Evolutionary conservation across 2,329 filamentous ascomycete species (phyloP).

Genomic region (Fusarium xylarioides): DNA sequence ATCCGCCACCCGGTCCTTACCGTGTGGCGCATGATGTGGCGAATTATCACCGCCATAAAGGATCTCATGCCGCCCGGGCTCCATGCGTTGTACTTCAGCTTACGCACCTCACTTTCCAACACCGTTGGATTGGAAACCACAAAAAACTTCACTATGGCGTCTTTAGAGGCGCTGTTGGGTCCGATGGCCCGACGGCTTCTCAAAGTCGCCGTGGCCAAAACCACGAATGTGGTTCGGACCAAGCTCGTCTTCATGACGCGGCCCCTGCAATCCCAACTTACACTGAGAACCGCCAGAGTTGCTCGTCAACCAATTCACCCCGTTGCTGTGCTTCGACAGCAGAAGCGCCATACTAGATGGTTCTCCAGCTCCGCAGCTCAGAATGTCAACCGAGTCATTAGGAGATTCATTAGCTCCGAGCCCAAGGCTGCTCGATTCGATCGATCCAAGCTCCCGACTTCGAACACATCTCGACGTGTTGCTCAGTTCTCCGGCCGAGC

Average conservation of each 20-base stretch:
- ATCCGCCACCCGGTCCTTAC: constrained; percentile 27
- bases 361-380: constrained; percentile 56
- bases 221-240: constrained; percentile 60
- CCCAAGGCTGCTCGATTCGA: constrained; percentile 51
- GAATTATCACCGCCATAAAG: constrained; percentile 42
- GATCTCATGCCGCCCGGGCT: constrained; percentile 22
- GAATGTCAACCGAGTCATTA: constrained; percentile 56
- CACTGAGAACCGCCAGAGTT: constrained; percentile 52
- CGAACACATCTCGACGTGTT: constrained; percentile 60
- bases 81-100: constrained; percentile 19
- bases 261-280: constrained; percentile 56
- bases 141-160: constrained; percentile 58
- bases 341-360: constrained; percentile 56
- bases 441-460: constrained; percentile 59
- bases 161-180: constrained; percentile 66
- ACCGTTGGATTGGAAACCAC: constrained; percentile 29
- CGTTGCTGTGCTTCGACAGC: constrained; percentile 61
- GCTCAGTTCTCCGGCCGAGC: constrained; percentile 75
- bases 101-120: constrained; percentile 36
- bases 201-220: constrained; percentile 61
- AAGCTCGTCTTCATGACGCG: constrained; percentile 58
- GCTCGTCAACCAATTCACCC: constrained; percentile 64
- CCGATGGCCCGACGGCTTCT: constrained; percentile 64
- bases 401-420: constrained; percentile 61
- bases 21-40: constrained; percentile 50